phyloP scores from a whole-genome alignment of 1,139 yeast genomes.

The Debaryomycetaceae sp. region DNA sequence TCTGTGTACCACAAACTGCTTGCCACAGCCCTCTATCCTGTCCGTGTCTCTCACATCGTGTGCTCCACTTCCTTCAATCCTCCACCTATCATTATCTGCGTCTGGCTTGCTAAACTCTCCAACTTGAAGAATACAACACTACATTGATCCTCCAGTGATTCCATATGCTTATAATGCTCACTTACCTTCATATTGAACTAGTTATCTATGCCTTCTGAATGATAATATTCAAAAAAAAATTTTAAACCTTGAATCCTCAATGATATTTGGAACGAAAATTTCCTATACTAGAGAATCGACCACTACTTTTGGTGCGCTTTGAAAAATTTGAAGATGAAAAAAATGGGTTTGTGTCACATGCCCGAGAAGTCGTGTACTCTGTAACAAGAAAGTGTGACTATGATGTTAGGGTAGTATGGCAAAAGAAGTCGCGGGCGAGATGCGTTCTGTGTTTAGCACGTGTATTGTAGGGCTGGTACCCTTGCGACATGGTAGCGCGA shows the following conservation, averaged over 20 bases:
- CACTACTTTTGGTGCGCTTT: background rate
- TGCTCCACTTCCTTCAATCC: background rate
- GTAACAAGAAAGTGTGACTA: background rate
- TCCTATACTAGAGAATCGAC: background rate
- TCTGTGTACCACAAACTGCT: too few relatives aligned
- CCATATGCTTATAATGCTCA: slow-evolving; percentile 2
- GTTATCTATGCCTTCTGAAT: slow-evolving; percentile 24
- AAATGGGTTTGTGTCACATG: background rate
- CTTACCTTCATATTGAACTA: slow-evolving; percentile 40
- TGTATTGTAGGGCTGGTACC: background rate
- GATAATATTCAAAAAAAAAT: slow-evolving; percentile 6
- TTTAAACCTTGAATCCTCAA: slow-evolving; percentile 4
- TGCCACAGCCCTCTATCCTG: too few relatives aligned
- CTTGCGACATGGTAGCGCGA: background rate
- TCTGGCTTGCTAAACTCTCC: too few relatives aligned
- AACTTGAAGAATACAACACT: background rate
- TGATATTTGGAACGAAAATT: background rate
- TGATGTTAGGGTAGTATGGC: background rate
- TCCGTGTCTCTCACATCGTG: too few relatives aligned
- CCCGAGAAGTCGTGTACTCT: background rate
- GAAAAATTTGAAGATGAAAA: background rate
- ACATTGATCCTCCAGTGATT: background rate
- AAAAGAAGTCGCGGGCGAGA: background rate
- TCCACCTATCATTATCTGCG: background rate
- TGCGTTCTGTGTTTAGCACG: background rate